phyloP scores from a whole-genome alignment of 345 rosid genomes.

The Angophora floribunda region DNA sequence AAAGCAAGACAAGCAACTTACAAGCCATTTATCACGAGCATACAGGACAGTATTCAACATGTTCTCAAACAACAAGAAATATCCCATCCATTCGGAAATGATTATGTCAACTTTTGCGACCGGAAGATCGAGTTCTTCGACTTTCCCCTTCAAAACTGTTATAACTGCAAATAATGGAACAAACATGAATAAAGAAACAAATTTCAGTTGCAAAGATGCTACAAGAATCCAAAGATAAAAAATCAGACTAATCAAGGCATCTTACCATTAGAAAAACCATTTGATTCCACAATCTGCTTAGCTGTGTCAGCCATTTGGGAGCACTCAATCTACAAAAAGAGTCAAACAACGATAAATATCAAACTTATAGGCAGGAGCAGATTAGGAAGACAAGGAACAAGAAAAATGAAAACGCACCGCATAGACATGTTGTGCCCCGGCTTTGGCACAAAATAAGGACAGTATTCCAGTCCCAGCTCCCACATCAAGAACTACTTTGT shows the following conservation, averaged over 20 bases:
- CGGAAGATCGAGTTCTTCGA: constrained; percentile 94
- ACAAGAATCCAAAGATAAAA: neutral
- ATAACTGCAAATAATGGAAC: constrained; percentile 35
- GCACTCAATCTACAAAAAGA: constrained; percentile 60
- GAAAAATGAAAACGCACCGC: constrained; percentile 39
- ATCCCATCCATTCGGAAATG: constrained; percentile 99
- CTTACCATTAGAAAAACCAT: constrained; percentile 82
- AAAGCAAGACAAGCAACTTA: constrained; percentile 25
- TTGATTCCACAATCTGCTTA: constrained; percentile 73
- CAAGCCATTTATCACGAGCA: constrained; percentile 98
- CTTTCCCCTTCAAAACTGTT: constrained; percentile 95
- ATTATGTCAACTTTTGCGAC: constrained; percentile 85
- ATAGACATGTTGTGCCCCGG: constrained; percentile 89
- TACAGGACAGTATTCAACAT: constrained; percentile 88
- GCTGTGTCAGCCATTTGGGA: constrained; percentile 97
- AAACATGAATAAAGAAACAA: neutral
- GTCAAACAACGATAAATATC: neutral
- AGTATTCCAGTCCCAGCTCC: constrained; percentile 99
- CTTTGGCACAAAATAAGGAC: constrained; percentile 95
- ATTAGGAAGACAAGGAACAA: neutral
- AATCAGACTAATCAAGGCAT: neutral
- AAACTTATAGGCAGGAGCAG: neutral
- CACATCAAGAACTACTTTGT: constrained; percentile 92
- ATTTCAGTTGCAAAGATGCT: neutral
- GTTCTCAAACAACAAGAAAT: constrained; percentile 90